A percentile compares a stretch with the other conserved stretches of the same genome.
Conservation (phyloP, 139 green algal species). For the Asterochloris erici region DNA sequence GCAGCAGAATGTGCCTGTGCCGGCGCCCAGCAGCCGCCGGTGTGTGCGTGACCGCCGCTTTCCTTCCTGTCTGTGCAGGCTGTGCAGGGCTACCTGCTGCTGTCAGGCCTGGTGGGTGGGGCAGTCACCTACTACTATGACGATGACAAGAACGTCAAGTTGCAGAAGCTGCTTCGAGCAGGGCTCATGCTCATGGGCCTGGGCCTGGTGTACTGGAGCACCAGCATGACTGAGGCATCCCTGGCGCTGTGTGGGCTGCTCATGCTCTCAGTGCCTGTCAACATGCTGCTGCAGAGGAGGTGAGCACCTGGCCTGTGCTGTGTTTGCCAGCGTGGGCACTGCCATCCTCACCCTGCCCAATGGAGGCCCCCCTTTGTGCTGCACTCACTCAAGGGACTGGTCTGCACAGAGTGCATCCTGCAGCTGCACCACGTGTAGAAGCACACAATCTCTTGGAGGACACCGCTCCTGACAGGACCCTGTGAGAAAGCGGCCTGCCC, state of each 20-base stretch:
- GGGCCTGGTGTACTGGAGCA: conserved; percentile 11
- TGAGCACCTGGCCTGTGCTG: background rate
- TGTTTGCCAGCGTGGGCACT: background rate
- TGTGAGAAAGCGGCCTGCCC: too few relatives aligned
- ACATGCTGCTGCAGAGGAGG: background rate
- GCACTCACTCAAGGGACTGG: too few relatives aligned
- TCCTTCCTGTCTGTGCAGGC: conserved; percentile 12
- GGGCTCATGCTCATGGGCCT: conserved; percentile 54
- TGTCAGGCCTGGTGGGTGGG: conserved; percentile 39
- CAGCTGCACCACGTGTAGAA: too few relatives aligned
- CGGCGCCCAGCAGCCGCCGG: background rate
- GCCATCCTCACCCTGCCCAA: too few relatives aligned
- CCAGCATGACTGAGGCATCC: conserved; percentile 27
- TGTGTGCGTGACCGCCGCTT: background rate
- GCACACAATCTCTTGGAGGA: too few relatives aligned
- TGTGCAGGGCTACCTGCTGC: conserved; percentile 35
- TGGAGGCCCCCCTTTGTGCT: too few relatives aligned
- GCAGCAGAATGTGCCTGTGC: too few relatives aligned
- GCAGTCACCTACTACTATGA: conserved; percentile 68
- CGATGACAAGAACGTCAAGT: conserved; percentile 41
- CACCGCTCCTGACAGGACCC: too few relatives aligned
- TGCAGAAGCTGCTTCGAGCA: conserved; percentile 49
- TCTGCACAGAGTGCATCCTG: too few relatives aligned
- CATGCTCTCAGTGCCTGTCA: background rate
- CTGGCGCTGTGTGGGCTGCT: conserved; percentile 14